Evolutionary conservation across 805 yeast species (phyloP).

Genomic region (Myxozyma melibiosi): DNA sequence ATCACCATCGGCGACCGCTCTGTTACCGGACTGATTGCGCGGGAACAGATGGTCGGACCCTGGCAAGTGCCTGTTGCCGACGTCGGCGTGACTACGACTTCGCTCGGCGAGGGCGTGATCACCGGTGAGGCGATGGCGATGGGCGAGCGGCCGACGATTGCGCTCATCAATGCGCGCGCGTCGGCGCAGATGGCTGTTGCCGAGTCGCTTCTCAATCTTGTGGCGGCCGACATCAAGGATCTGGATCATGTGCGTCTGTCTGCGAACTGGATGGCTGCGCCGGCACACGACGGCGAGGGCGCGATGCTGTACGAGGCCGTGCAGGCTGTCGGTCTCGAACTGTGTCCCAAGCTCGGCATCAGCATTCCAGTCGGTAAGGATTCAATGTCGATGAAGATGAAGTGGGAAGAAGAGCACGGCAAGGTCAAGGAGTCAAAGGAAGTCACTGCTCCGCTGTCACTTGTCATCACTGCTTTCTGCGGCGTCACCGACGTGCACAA

Average conservation of each 20-base stretch:
- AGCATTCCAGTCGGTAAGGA: conserved; percentile 98
- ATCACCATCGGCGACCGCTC: conserved; percentile 98
- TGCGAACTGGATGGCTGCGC: conserved; percentile 99
- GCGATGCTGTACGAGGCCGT: conserved; percentile 94
- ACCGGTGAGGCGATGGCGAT: conserved; percentile 98
- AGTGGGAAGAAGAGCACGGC: conserved; percentile 61
- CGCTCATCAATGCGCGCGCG: conserved; percentile 83
- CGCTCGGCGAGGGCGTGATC: conserved; percentile 72
- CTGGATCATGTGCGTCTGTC: conserved; percentile 79
- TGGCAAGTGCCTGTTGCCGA: conserved; percentile 99
- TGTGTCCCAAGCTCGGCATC: conserved; percentile 90
- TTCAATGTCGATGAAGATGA: conserved; percentile 98
- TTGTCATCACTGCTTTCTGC: conserved; percentile 87
- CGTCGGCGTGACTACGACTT: conserved; percentile 92
- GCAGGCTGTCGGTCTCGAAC: conserved; percentile 89
- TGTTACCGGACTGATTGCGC: conserved; percentile 94
- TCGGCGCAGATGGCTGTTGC: conserved; percentile 96
- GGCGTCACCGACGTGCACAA: conserved; percentile 80
- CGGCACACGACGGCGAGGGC: conserved; percentile 94
- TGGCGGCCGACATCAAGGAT: conserved; percentile 84
- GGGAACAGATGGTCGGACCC: conserved; percentile 99
- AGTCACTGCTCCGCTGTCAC: conserved; percentile 93
- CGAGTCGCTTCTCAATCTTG: conserved; percentile 82
- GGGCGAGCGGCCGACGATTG: conserved; percentile 95
- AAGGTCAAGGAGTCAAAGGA: conserved; percentile 57